Evolutionary conservation across 2,329 filamentous ascomycete species (phyloP).

Genomic region (Aureobasidium zeae): DNA sequence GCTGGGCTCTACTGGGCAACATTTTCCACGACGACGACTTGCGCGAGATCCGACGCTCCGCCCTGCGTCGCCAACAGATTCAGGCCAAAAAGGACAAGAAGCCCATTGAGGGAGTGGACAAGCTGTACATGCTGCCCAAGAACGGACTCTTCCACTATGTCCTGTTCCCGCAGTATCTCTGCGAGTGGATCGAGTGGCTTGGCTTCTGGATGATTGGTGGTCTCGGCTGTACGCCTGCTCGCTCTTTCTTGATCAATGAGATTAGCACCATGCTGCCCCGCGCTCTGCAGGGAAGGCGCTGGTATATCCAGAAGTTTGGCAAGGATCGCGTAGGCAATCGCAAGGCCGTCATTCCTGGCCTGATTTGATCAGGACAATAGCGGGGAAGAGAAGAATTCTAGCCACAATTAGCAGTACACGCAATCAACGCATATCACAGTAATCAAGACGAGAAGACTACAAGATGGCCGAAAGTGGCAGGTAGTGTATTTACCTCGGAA

Average conservation of each 20-base stretch:
- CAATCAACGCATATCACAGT: too few relatives aligned
- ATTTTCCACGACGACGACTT: constrained; percentile 86
- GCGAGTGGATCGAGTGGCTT: constrained; percentile 92
- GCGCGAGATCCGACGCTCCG: constrained; percentile 70
- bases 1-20: constrained; percentile 66
- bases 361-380: too few relatives aligned
- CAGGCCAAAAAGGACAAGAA: constrained; percentile 38
- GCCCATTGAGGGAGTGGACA: constrained; percentile 50
- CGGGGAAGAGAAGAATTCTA: too few relatives aligned
- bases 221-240: constrained; percentile 60
- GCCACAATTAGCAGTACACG: too few relatives aligned
- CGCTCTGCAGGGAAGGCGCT: constrained; percentile 67
- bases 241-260: constrained; percentile 78
- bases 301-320: constrained; percentile 86
- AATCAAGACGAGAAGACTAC: too few relatives aligned
- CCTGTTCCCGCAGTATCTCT: constrained; percentile 88
- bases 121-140: constrained; percentile 79
- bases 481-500: too few relatives aligned
- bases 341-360: constrained; percentile 62
- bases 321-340: constrained; percentile 65
- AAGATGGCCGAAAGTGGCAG: too few relatives aligned
- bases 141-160: constrained; percentile 74
- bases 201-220: constrained; percentile 73
- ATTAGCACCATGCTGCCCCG: constrained; percentile 82
- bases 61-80: constrained; percentile 50